Base-by-base conservation (phyloP, 345 rosid species). In the Triadica sebifera region DNA sequence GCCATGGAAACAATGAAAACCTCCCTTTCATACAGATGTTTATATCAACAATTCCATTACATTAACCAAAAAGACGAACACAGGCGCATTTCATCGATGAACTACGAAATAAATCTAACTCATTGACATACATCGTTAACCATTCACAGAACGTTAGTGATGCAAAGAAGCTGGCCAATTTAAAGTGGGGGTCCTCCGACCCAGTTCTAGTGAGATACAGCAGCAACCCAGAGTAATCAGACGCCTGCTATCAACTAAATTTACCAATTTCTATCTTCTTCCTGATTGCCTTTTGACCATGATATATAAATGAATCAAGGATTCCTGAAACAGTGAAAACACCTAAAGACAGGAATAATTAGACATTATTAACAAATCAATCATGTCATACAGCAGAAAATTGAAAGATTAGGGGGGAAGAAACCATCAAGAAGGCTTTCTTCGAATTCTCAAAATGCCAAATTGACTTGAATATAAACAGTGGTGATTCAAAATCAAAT, bases 211-310 rank as follows among this genome's bases (percentile, higher is more conserved):
- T 12, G 29, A 60, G 45, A 49, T 38, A 38, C 68, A 29, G 39
- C 69, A 43, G 19, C 64, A 37, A 38, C 56, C 46, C 49, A 61
- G 37, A 29, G 66, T 68, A 37, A 58, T 67, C n/a, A 24, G 38
- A 47, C 16, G 19, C 5, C 12, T 58, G 37, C 13, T 7, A 45
- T 95, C 87, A 95, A 75, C 87, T 95, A 63, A 86, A 87, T 84
- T 93, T 92, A 69, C 97, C 98, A 8, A 92, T 82, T 79, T 92
- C 98, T 86, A 92, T 92, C 88, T 94, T 94, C 90, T 95, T 95
- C 87, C 90, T 93, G 78, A 95, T 95, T 77, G 94, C 96, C 83
- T 63, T 93, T 74, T 95, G 98, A 75, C 98, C 96, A 79, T 95
- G 96, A 75, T 91, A 93, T 72, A 93, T 49, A 67, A 95, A 91